These are phyloP conservation scores for Apiotrichum mycotoxinovorans DNA, from an alignment of 1,284 basidiomycete genomes.

Conservation along the genomic window DNA sequence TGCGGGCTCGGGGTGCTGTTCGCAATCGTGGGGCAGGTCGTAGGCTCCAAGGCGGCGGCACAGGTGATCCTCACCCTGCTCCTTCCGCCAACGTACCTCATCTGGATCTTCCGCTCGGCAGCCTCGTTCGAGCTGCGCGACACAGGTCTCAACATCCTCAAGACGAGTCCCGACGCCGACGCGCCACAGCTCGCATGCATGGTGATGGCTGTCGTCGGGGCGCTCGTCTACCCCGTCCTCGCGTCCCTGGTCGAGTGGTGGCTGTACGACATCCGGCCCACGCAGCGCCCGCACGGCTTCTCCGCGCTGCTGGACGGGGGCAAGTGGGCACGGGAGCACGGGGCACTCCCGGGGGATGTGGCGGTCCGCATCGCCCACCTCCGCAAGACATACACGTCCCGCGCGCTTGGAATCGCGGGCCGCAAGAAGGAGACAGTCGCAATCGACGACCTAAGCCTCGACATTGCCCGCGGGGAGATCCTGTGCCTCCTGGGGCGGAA, in stretches of 20 bases:
- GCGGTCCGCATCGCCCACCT: conserved; percentile 29
- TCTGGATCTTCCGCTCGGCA: conserved; percentile 65
- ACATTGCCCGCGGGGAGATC: conserved; percentile 65
- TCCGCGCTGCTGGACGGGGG: not conserved
- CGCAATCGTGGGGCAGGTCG: conserved; percentile 65
- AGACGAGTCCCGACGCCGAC: conserved; percentile 60
- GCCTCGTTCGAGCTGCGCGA: conserved; percentile 64
- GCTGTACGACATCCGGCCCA: conserved; percentile 57
- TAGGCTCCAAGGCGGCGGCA: conserved; percentile 55
- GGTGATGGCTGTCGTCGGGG: conserved; percentile 61
- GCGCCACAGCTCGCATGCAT: conserved; percentile 61
- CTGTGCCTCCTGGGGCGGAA: conserved; percentile 64
- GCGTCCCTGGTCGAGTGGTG: conserved; percentile 60
- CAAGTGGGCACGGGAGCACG: not conserved
- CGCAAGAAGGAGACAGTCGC: conserved; percentile 56
- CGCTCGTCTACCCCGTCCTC: conserved; percentile 67
- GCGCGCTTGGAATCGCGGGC: conserved; percentile 24
- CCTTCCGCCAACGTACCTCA: conserved; percentile 70
- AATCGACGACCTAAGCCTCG: conserved; percentile 61
- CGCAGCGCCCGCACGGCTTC: conserved; percentile 7
- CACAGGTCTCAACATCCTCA: conserved; percentile 56
- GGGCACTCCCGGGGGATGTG: conserved; percentile 8
- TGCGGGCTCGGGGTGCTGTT: conserved; percentile 65
- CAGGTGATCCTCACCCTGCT: conserved; percentile 60
- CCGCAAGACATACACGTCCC: conserved; percentile 27